Percentiles rank a stretch among this genome's conserved stretches.
These are phyloP conservation scores for Hypoxylon sp. DNA, from an alignment of 2,329 filamentous ascomycete genomes.

Conservation along the genomic window DNA sequence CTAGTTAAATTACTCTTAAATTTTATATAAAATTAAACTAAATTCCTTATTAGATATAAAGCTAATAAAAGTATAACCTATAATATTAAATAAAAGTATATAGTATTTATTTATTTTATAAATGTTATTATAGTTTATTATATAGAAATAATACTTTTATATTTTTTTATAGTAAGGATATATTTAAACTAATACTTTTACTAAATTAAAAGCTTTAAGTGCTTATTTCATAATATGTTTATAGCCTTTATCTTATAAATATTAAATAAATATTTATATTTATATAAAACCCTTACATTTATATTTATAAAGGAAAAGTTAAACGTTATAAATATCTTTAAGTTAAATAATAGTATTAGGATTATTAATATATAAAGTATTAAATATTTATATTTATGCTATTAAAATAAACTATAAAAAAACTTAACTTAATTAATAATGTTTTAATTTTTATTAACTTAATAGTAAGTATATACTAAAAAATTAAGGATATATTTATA, in stretches of 20 bases:
- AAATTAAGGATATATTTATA: too few species aligned
- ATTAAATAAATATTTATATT: background rate
- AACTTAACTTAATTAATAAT: too few species aligned
- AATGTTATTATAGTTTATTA: background rate
- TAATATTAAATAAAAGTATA: background rate
- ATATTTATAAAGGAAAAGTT: too few species aligned
- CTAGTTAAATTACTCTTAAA: background rate
- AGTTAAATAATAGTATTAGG: too few species aligned
- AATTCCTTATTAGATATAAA: background rate
- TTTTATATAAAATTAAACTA: background rate
- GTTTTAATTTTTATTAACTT: too few species aligned
- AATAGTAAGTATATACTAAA: too few species aligned
- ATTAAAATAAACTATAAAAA: too few species aligned
- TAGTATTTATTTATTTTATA: background rate
- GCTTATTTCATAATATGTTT: background rate
- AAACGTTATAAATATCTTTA: too few species aligned
- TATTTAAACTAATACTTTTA: background rate
- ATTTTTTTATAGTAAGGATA: background rate
- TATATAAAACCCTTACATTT: too few species aligned
- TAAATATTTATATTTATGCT: too few species aligned
- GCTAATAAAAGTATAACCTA: background rate
- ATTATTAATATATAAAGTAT: too few species aligned
- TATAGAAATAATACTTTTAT: background rate
- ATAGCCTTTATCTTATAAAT: background rate
- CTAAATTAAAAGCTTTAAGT: background rate